Evolutionary conservation across 1,139 yeast genomes (phyloP), one percentile per base, ranked within the genome.

Genomic region (Geotrichum fermentans): DNA sequence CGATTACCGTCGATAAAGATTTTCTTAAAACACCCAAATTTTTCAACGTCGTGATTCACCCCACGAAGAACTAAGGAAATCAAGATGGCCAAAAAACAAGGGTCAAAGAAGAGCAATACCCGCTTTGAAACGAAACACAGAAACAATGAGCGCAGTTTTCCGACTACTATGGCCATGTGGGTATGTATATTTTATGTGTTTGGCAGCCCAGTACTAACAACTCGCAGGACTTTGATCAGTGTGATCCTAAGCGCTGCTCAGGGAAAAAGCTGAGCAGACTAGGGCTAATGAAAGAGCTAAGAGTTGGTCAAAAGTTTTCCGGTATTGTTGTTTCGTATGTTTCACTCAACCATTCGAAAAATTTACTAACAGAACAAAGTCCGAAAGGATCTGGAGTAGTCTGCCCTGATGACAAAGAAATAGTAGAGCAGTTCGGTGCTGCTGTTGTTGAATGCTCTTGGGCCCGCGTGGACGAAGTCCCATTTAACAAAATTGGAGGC

Each of bases 371-470:
- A 14, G 16, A 16, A n/a, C 20, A 24, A 13, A 63, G 67, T 13
- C 98, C 98, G 0, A 89, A 88, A 63, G 98, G 97, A 11, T 83
- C 82, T 60, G 77, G 80, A 2, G 94, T 89, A 1, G 97, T 92
- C 1, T 88, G 96, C 65, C 98, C 98, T 0, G 74, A 86, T 57
- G 99, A 92, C 65, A 63, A 69, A 37, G 87, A 79, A 49, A 73
- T 87, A 17, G 95, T 90, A 0, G 96, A 85, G 60, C 73, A 74
- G 39, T 67, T 73, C 47, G 99, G 99, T 30, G 94, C 90, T 11
- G 96, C 98, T 0, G 98, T 92, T 7, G 98, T 92, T 1, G 99
- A 92, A 64, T 92, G 97, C 67, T 89, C 97, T 1, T 92, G 99
- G 99, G 98, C 98, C 0, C 72, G 97, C 54, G 66, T 94, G 20